Evolutionary conservation across 768 basidiomycete genomes (phyloP).

Genomic region (Asterophora parasitica): DNA sequence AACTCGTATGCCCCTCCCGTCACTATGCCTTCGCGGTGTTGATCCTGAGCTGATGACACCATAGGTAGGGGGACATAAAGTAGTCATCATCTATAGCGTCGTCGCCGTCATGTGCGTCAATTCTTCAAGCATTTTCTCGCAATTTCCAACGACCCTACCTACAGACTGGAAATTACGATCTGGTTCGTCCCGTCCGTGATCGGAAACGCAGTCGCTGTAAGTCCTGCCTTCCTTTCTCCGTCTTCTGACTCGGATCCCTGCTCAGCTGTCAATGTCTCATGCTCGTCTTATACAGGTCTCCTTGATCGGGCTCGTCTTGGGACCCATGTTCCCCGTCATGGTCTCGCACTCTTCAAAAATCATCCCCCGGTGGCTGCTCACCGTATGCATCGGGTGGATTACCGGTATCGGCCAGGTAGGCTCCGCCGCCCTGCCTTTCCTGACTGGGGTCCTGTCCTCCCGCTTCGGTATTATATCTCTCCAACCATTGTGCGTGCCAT

Average conservation of each 20-base stretch:
- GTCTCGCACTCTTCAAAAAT: conserved; percentile 30
- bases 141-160: background rate
- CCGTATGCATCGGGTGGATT: conserved; percentile 42
- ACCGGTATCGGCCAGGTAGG: conserved; percentile 30
- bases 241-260: too few species aligned
- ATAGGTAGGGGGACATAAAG: conserved; percentile 29
- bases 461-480: conserved; percentile 12
- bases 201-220: conserved; percentile 55
- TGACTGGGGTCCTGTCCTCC: conserved; percentile 13
- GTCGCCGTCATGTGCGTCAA: background rate
- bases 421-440: conserved; percentile 20
- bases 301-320: conserved; percentile 46
- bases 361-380: conserved; percentile 27
- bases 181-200: conserved; percentile 67
- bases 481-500: conserved; percentile 12
- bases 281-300: conserved; percentile 24
- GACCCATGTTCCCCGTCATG: conserved; percentile 49
- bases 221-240: too few species aligned
- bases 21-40: too few species aligned
- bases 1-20: too few species aligned
- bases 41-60: background rate
- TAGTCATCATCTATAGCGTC: conserved; percentile 26
- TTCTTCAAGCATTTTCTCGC: background rate
- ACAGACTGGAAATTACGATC: conserved; percentile 47
- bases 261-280: too few species aligned